phyloP scores from a whole-genome alignment of 2,329 filamentous ascomycete genomes.

The Ophidiomyces ophidiicola region DNA sequence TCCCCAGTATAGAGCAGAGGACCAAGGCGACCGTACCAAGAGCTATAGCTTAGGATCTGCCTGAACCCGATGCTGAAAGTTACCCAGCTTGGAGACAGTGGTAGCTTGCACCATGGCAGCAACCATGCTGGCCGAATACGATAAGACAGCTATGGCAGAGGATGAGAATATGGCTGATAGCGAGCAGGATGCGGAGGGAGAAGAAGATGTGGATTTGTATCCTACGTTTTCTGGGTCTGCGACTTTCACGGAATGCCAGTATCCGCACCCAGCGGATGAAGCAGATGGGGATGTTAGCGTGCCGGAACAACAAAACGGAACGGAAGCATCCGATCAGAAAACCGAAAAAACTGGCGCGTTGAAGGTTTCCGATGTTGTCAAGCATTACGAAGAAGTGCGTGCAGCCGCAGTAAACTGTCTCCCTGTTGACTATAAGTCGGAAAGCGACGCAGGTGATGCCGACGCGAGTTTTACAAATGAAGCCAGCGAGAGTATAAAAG shows the following conservation, averaged over 20 bases:
- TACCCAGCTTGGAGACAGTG: constrained; percentile 29
- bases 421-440: constrained; percentile 21
- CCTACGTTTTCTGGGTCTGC: constrained; percentile 19
- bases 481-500: constrained; percentile 25
- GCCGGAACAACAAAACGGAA: constrained; percentile 19
- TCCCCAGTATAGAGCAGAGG: not conserved
- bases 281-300: constrained; percentile 27
- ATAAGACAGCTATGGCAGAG: constrained; percentile 25
- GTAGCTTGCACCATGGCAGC: constrained; percentile 32
- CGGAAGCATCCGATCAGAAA: constrained; percentile 21
- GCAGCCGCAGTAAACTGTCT: constrained; percentile 31
- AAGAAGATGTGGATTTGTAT: constrained; percentile 33
- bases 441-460: constrained; percentile 32
- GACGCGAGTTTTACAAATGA: constrained; percentile 33
- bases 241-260: constrained; percentile 20
- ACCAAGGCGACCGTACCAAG: not conserved
- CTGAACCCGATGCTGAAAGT: constrained; percentile 15
- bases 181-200: constrained; percentile 35
- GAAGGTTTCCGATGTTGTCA: constrained; percentile 8
- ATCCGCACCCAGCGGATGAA: constrained; percentile 7
- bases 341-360: constrained; percentile 8
- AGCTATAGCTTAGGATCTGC: not conserved
- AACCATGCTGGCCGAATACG: constrained; percentile 29
- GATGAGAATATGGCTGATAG: constrained; percentile 28
- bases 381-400: constrained; percentile 28